These are phyloP conservation scores for Lachnellula suecica DNA, from an alignment of 2,329 filamentous ascomycete genomes.

Conservation along the genomic window DNA sequence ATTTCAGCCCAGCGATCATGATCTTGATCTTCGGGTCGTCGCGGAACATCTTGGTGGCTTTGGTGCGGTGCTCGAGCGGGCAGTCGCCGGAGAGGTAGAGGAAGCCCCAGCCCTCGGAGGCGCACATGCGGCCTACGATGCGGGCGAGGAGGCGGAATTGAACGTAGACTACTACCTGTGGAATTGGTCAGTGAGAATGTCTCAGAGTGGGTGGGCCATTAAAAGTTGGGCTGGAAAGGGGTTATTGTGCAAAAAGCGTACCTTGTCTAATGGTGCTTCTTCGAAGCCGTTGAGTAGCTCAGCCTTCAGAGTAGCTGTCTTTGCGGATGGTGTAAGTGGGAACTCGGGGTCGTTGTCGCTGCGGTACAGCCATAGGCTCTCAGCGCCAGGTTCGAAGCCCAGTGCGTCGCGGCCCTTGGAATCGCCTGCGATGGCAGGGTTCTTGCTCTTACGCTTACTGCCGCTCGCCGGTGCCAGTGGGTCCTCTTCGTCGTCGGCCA, in stretches of 20 bases:
- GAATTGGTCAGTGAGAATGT: neutral
- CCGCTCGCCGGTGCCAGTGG: no score
- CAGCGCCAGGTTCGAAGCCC: slow-evolving; percentile 26
- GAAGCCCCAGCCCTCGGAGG: slow-evolving; percentile 45
- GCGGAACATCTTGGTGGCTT: slow-evolving; percentile 46
- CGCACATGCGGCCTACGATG: slow-evolving; percentile 50
- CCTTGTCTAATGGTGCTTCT: slow-evolving; percentile 48
- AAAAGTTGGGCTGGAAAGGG: neutral
- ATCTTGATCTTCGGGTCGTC: slow-evolving; percentile 40
- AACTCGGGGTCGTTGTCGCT: slow-evolving; percentile 25
- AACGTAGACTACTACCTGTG: slow-evolving; percentile 50
- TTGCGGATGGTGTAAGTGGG: slow-evolving; percentile 37
- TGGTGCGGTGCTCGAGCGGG: slow-evolving; percentile 41
- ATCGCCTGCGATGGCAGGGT: neutral
- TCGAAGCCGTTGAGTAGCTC: slow-evolving; percentile 39
- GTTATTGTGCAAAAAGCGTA: slow-evolving; percentile 7
- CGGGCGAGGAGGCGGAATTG: slow-evolving; percentile 55
- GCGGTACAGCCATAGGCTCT: slow-evolving; percentile 24
- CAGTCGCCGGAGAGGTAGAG: slow-evolving; percentile 47
- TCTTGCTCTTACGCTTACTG: neutral
- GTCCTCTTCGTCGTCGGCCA: slow-evolving; percentile 14
- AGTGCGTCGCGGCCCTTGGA: slow-evolving; percentile 25
- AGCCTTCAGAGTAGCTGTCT: slow-evolving; percentile 36
- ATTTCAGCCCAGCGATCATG: slow-evolving; percentile 55
- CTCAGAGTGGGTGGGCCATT: neutral